Evolutionary conservation across 768 basidiomycete species (phyloP).

Genomic region (Nevesoporus exiguus): DNA sequence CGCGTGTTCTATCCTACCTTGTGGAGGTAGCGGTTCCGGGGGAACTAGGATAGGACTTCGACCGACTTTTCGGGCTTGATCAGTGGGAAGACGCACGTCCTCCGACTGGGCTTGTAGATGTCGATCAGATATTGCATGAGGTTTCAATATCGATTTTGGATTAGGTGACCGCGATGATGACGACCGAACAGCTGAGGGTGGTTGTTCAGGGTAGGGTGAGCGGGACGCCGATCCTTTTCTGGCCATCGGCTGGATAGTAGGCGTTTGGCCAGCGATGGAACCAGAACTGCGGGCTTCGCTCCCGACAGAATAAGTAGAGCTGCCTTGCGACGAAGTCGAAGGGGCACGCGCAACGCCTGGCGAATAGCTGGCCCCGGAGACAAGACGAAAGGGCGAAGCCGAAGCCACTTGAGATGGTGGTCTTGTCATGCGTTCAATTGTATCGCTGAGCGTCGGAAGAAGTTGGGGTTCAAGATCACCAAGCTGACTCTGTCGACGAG

Average conservation of each 20-base stretch:
- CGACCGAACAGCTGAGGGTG: conserved; percentile 4
- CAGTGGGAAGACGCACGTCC: background rate
- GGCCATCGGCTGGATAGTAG: background rate
- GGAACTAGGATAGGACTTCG: conserved; percentile 9
- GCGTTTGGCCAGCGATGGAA: background rate
- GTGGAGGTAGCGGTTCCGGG: conserved; percentile 4
- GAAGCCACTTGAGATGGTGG: conserved; percentile 36
- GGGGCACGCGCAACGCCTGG: conserved; percentile 14
- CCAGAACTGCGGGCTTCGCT: background rate
- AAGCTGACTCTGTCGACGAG: conserved; percentile 39
- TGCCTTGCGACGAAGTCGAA: conserved; percentile 19
- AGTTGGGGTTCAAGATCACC: conserved; percentile 59
- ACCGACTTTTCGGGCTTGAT: conserved; percentile 13
- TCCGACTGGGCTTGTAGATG: conserved; percentile 15
- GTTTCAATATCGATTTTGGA: conserved; percentile 33
- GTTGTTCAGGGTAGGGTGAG: conserved; percentile 14
- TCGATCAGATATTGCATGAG: conserved; percentile 19
- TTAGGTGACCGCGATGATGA: conserved; percentile 27
- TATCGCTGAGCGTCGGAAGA: conserved; percentile 67
- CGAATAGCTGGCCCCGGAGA: background rate
- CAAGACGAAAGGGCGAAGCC: conserved; percentile 7
- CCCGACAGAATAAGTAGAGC: conserved; percentile 12
- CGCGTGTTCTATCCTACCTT: conserved; percentile 6
- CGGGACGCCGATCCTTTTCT: conserved; percentile 7
- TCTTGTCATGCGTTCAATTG: conserved; percentile 70